These are phyloP conservation scores for Corymbia calophylla DNA, from an alignment of 441 rosid species.

Conservation along the genomic window DNA sequence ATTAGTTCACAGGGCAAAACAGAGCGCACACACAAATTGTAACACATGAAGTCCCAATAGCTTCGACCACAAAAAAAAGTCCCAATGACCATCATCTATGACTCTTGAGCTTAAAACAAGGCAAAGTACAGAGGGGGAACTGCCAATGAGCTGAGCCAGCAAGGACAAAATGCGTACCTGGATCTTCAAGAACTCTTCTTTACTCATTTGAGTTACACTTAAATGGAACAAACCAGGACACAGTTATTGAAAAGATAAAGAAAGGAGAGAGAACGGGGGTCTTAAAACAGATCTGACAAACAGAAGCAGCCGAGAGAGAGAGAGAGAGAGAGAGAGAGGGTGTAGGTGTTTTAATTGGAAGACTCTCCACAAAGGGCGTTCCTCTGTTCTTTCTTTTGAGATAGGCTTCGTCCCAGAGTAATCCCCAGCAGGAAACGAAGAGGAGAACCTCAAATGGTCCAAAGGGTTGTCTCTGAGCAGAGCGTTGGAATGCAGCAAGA, in stretches of 20 bases:
- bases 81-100: not conserved
- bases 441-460: constrained; percentile 12
- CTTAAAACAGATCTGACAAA: not conserved
- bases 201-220: constrained; percentile 50
- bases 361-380: constrained; percentile 12
- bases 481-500: constrained; percentile 14
- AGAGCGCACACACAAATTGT: not conserved
- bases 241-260: not conserved
- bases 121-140: not conserved
- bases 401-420: not conserved
- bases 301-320: not conserved
- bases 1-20: not conserved
- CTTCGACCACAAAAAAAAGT: not conserved
- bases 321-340: not conserved
- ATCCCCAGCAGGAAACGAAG: not conserved
- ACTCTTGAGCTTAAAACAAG: not conserved
- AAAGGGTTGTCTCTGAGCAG: constrained; percentile 3
- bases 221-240: constrained; percentile 16
- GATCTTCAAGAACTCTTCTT: constrained; percentile 96
- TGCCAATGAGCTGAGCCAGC: not conserved
- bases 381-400: constrained; percentile 14
- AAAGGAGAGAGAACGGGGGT: not conserved
- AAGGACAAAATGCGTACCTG: constrained; percentile 35
- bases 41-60: not conserved
- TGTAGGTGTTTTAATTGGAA: not conserved